A percentile compares a stretch with the other conserved stretches of the same genome.
Conservation (phyloP, 495 filamentous ascomycete species). For the Xanthoparmelia taractica region DNA sequence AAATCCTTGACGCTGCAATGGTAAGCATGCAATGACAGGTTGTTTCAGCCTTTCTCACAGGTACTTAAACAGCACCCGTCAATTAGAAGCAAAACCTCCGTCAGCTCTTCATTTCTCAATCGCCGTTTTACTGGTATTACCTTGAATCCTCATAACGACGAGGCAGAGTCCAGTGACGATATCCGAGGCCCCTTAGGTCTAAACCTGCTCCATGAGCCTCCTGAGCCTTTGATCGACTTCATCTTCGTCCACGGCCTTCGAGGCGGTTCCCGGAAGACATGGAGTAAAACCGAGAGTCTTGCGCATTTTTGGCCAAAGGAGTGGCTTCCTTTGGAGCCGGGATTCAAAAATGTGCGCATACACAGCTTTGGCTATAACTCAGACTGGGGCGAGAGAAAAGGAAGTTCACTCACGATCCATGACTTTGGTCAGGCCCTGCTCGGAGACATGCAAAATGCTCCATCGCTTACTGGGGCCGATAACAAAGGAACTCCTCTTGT, state of each 20-base stretch:
- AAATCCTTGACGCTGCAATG: no score
- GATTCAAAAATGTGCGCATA: constrained; percentile 30
- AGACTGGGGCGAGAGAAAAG: constrained; percentile 25
- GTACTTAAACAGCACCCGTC: no score
- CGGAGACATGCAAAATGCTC: constrained; percentile 26
- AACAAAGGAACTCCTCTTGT: constrained; percentile 21
- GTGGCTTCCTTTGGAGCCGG: constrained; percentile 34
- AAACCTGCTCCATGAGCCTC: constrained; percentile 13
- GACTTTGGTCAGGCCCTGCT: constrained; percentile 40
- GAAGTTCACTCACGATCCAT: constrained; percentile 34
- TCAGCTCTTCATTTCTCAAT: no score
- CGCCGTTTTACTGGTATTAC: no score
- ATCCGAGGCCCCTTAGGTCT: constrained; percentile 16
- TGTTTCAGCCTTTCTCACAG: no score
- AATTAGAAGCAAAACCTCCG: no score
- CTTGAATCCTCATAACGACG: no score
- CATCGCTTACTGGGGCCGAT: not conserved
- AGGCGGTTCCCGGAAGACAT: constrained; percentile 32
- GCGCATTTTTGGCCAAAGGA: constrained; percentile 34
- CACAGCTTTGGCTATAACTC: constrained; percentile 37
- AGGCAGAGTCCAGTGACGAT: not conserved
- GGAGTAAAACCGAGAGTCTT: constrained; percentile 27
- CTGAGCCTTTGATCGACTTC: constrained; percentile 24
- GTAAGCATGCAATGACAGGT: no score
- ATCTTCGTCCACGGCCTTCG: constrained; percentile 37